Base-by-base conservation (phyloP, 176 grass and related monocot genomes). In the Oropetium thomaeum region DNA sequence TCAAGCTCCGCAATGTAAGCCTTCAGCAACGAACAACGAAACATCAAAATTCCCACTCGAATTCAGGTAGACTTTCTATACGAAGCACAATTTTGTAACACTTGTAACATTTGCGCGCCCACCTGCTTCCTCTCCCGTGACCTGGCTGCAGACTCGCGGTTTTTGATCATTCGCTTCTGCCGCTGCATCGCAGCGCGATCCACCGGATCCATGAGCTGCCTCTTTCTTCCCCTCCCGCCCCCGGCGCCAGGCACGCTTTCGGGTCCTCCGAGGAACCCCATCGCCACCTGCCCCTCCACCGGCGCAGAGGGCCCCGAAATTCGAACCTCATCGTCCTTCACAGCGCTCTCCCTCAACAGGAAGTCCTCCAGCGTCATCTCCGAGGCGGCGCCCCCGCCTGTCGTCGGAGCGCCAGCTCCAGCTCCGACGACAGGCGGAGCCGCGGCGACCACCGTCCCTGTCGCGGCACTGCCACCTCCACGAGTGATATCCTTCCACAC, bases 41-140 rank as follows among this genome's bases (percentile, higher is more conserved):
- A 20, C 1, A 28, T 22, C 28, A 73, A 64, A 67, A 19, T 48
- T 70, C 55, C 28, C 57, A 17, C 23, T 75, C 52, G 27, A 79
- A 62, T 51, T 67, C 37, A n/a, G n/a, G 10, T 27, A 38, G 20
- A 16, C 19, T n/a, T n/a, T n/a, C n/a, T n/a, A n/a, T 19, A 5
- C 23, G 23, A 28, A 63, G 77, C 72, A 81, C 8, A 23, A 49
- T 35, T 53, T 15, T 34, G 30, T 23, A 39, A 17, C 59, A 69
- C 19, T 29, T 29, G 40, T 37, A 59, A 44, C 31, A 5, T 19
- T 66, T 57, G n/a, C 15, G 27, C 22, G 47, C 67, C 26, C 62
- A 95, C 96, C 89, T 99, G 96, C 69, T 99, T 99, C 58, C 96
- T 89, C 84, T 99, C 96, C 45, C 96, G 93, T n/a, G 96, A 99